Percentiles rank a stretch among this genome's conserved stretches.
These are phyloP conservation scores for Phytophthora syringae DNA, from an alignment of 352 stramenopile species.

Conservation along the genomic window DNA sequence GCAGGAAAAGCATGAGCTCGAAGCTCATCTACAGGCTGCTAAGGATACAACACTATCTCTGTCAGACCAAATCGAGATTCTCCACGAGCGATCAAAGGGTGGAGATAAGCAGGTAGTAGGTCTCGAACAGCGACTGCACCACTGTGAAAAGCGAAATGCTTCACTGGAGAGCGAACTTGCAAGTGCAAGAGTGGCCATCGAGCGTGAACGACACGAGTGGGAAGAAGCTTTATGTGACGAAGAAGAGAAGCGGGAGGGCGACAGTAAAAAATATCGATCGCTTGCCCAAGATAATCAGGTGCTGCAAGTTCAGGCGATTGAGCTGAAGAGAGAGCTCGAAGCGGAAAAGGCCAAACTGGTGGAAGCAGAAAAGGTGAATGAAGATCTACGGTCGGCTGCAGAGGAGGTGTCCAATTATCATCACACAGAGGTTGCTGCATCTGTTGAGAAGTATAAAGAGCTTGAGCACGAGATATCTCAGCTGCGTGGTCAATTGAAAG, in stretches of 20 bases:
- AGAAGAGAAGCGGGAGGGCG: slow-evolving; percentile 31
- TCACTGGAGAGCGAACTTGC: slow-evolving; percentile 33
- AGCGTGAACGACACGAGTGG: slow-evolving; percentile 42
- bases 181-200: slow-evolving; percentile 16
- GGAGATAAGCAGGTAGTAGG: slow-evolving; percentile 36
- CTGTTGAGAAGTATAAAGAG: slow-evolving; percentile 18
- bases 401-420: slow-evolving; percentile 9
- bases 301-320: slow-evolving; percentile 32
- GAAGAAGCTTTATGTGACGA: slow-evolving; percentile 31
- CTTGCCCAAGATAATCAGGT: slow-evolving; percentile 40
- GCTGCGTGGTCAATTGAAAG: slow-evolving; percentile 41
- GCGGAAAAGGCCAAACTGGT: slow-evolving; percentile 22
- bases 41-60: slow-evolving; percentile 51
- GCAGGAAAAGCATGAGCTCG: slow-evolving; percentile 49
- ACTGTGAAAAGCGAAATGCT: slow-evolving; percentile 35
- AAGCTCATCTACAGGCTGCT: slow-evolving; percentile 49
- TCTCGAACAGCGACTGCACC: slow-evolving; percentile 44
- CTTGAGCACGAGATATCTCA: slow-evolving; percentile 42
- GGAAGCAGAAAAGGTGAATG: slow-evolving; percentile 16
- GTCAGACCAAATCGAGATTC: slow-evolving; percentile 39
- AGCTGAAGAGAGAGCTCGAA: slow-evolving; percentile 41
- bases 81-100: slow-evolving; percentile 35
- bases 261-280: slow-evolving; percentile 39
- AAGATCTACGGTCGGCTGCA: slow-evolving; percentile 27
- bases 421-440: slow-evolving; percentile 22